Evolutionary conservation across 1,139 yeast genomes (phyloP), one percentile per base, ranked within the genome.

Genomic region (Starmera stellimalicola): DNA sequence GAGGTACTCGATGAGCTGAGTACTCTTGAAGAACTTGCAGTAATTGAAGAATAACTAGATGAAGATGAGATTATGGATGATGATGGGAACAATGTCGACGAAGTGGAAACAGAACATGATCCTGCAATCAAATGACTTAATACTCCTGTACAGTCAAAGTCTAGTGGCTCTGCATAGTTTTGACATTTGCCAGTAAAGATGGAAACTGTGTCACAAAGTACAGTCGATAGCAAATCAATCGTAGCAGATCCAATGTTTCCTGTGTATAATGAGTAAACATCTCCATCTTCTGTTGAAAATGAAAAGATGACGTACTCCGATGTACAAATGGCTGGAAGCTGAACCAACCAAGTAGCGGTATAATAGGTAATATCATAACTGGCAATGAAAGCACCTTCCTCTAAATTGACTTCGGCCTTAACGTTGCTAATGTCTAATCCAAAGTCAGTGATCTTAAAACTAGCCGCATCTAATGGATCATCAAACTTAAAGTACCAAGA

Each of bases 181-280:
- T 6, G 7, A 26, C 29, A 26, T 7, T 24, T 24, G 12, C 10
- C 26, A 26, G 12, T 15, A 10, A 4, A 11, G 8, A 7, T 11
- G 12, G 14, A 12, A 7, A n/a, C n/a, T n/a, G n/a, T n/a, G n/a
- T 7, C 26, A 24, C 26, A 24, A 24, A 24, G 7, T 12, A 16
- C 34, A 39, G 37, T 38, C 38, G 31, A 34, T 40, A 34, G 37
- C 44, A 38, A 43, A 43, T 16, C 40, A 38, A 27, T 40, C 40
- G 30, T 41, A 16, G 17, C 14, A 11, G 19, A 24, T 9, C 24
- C 33, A 26, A 32, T 32, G n/a, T 15, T 19, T 24, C 33, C 33
- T 10, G 31, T 16, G 41, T 35, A 42, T 18, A 34, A 11, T 27
- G 41, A 30, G 15, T 34, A 31, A 36, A 36, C 39, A 11, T 41